phyloP scores from a whole-genome alignment of 2,329 filamentous ascomycete species.

The Laburnicola sp. region DNA sequence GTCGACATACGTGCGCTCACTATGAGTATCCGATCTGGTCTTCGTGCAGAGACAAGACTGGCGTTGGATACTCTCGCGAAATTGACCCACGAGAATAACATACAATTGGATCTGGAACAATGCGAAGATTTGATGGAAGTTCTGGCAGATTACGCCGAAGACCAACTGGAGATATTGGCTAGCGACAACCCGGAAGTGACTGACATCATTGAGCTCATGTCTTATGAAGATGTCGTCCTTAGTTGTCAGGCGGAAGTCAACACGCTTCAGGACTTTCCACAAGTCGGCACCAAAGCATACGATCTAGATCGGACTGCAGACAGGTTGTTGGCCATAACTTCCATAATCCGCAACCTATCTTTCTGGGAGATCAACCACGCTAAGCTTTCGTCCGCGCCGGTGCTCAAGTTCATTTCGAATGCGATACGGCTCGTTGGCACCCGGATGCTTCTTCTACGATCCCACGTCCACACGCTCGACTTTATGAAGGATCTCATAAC shows the following conservation, averaged over 20 bases:
- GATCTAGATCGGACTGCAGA: slow-evolving; percentile 86
- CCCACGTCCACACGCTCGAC: slow-evolving; percentile 82
- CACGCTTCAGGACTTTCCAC: slow-evolving; percentile 69
- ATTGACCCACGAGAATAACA: slow-evolving; percentile 58
- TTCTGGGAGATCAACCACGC: slow-evolving; percentile 79
- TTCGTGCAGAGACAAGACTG: slow-evolving; percentile 85
- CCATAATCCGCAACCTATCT: slow-evolving; percentile 88
- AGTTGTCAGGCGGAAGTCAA: slow-evolving; percentile 75
- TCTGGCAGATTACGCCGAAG: slow-evolving; percentile 86
- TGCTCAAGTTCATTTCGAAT: slow-evolving; percentile 81
- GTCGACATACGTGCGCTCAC: slow-evolving; percentile 90
- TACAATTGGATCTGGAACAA: slow-evolving; percentile 40
- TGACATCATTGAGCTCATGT: slow-evolving; percentile 77
- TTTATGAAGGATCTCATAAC: slow-evolving; percentile 96
- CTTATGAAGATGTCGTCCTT: slow-evolving; percentile 86
- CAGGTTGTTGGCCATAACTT: slow-evolving; percentile 84
- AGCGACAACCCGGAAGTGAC: slow-evolving; percentile 84
- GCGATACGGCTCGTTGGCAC: slow-evolving; percentile 87
- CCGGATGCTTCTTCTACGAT: slow-evolving; percentile 80
- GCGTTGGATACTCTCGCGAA: slow-evolving; percentile 82
- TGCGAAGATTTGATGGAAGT: slow-evolving; percentile 83
- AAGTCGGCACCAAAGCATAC: slow-evolving; percentile 76
- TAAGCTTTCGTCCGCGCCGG: slow-evolving; percentile 71
- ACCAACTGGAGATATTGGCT: slow-evolving; percentile 80
- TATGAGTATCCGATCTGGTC: slow-evolving; percentile 85